Evolutionary conservation across 495 filamentous ascomycete genomes (phyloP).

Genomic region (Aspergillus panamensis): DNA sequence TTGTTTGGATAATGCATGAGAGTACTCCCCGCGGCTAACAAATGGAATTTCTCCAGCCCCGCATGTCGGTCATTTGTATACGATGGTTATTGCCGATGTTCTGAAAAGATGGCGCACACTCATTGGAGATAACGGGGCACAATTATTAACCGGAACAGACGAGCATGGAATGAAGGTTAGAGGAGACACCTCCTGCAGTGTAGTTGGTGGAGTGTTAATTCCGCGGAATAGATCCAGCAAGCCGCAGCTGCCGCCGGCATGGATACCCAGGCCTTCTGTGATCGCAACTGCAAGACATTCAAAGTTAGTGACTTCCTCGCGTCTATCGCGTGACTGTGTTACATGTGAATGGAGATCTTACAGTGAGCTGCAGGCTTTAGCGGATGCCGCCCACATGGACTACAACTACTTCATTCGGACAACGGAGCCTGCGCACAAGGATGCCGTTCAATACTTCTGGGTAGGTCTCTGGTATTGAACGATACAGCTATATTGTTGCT

Average conservation of each 20-base stretch:
- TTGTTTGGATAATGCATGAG: neutral
- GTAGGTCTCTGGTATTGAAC: conserved; percentile 32
- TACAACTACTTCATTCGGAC: conserved; percentile 90
- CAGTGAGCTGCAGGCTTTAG: conserved; percentile 52
- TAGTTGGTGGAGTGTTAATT: conserved; percentile 19
- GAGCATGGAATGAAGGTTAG: conserved; percentile 92
- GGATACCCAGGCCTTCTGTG: conserved; percentile 61
- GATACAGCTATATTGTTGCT: conserved; percentile 3
- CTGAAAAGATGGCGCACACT: conserved; percentile 90
- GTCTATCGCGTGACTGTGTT: neutral
- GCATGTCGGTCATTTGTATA: conserved; percentile 93
- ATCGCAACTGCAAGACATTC: conserved; percentile 51
- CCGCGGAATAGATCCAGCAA: conserved; percentile 64
- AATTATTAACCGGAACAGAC: conserved; percentile 90
- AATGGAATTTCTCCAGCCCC: conserved; percentile 58
- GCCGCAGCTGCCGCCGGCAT: conserved; percentile 65
- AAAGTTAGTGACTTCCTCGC: conserved; percentile 27
- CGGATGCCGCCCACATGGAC: conserved; percentile 59
- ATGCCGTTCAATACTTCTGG: conserved; percentile 92
- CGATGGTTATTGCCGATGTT: conserved; percentile 85
- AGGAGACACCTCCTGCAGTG: neutral
- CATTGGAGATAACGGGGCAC: conserved; percentile 58
- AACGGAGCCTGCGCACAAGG: conserved; percentile 73
- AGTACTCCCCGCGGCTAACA: conserved; percentile 19
- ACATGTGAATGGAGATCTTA: neutral